Conservation (phyloP, 345 rosid species). For the Jatropha curcas region DNA sequence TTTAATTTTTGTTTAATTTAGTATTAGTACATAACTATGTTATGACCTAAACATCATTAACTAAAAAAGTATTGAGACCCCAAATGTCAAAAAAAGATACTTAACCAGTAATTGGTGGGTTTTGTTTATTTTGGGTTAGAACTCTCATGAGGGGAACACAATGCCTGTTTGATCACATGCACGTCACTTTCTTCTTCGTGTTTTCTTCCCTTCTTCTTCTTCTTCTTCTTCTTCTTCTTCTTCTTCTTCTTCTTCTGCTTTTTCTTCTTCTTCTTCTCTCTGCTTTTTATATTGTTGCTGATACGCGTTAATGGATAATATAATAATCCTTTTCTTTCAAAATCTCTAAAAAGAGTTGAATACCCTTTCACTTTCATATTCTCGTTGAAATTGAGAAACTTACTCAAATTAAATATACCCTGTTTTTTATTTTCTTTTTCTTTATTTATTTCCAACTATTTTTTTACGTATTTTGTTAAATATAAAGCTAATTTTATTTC, state of each 20-base stretch:
- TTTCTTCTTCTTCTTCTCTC: conserved; percentile 34
- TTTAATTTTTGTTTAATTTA: too few species aligned
- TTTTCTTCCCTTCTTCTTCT: conserved; percentile 23
- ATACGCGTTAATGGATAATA: conserved; percentile 36
- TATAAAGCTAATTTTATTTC: too few species aligned
- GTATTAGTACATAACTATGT: conserved; percentile 7
- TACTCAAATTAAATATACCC: too few species aligned
- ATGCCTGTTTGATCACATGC: conserved; percentile 89
- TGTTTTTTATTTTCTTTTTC: too few species aligned
- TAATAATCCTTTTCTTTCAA: too few species aligned
- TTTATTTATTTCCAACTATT: too few species aligned
- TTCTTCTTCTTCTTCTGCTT: conserved; percentile 33
- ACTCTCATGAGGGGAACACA: conserved; percentile 61
- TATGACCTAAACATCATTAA: conserved; percentile 44
- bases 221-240: conserved; percentile 45
- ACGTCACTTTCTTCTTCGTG: conserved; percentile 48
- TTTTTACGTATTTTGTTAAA: too few species aligned
- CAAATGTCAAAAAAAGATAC: conserved; percentile 46
- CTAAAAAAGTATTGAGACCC: conserved; percentile 6
- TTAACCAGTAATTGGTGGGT: conserved; percentile 29
- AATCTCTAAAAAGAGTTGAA: too few species aligned
- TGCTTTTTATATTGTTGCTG: conserved; percentile 59
- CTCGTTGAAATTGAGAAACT: too few species aligned
- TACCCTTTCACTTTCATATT: too few species aligned
- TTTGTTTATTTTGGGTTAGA: neutral